Base-by-base conservation (phyloP, 345 rosid species). In the Acer campestre region DNA sequence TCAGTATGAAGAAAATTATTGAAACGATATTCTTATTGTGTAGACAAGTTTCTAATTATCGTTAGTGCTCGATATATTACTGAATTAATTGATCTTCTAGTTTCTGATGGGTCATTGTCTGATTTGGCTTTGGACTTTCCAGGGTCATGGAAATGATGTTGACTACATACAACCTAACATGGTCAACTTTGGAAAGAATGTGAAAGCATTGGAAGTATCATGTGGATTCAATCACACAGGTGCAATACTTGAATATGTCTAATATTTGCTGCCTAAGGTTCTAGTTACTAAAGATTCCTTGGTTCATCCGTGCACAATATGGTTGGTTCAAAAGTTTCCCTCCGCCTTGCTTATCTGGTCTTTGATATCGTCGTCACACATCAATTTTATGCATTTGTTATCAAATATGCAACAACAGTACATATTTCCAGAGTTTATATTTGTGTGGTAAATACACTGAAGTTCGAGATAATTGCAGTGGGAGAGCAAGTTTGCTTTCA, bases 141-240 rank as follows among this genome's bases (percentile, higher is more conserved):
- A 95, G 97, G 99, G 98, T 12, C 97, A 95, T 79, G 99, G 98
- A 17, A 88, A 86, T 74, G 99, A 95, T 75, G 91, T 95, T 35
- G 98, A 95, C 85, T 86, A 86, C 80, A 75, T 80, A 51, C 78
- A 80, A n/a, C 98, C 99, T 27, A 81, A 23, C 3, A 70, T 84
- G 83, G 91, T 93, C 25, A 27, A 78, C 59, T 78, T 93, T 40
- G 92, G 81, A 16, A 75, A 86, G 67, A 87, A 85, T 69, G 84
- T 87, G 74, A 92, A 82, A 85, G 97, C 94, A 8, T 71, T 91
- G 79, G 85, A 92, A 73, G 83, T 93, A 49, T 95, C 99, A 0
- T 93, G 98, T 70, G 97, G 99, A 71, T 95, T 95, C 88, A 95
- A 93, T 81, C 99, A 95, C 81, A 88, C 97, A 0, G 91, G 90